Conservation (phyloP, 2,329 filamentous ascomycete species). For the Penicillium sp. region DNA sequence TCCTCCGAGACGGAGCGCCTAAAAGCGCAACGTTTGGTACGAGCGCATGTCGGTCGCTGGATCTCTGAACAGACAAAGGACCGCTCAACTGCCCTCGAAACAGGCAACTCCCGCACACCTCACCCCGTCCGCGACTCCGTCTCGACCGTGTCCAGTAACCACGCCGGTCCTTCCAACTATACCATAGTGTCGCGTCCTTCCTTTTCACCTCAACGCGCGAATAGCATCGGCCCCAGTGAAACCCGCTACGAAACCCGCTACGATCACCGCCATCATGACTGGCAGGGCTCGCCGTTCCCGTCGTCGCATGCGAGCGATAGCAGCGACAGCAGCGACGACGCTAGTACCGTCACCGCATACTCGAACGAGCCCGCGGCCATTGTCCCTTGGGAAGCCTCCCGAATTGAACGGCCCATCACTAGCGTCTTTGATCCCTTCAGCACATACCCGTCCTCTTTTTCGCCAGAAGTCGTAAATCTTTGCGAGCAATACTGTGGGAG, state of each 20-base stretch:
- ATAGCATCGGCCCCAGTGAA: neutral
- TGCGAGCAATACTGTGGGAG: conserved; percentile 26
- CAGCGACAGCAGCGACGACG: conserved; percentile 17
- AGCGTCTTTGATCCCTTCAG: conserved; percentile 26
- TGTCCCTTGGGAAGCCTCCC: conserved; percentile 5
- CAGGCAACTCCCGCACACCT: neutral
- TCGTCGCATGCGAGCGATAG: conserved; percentile 14
- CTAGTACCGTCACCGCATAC: neutral
- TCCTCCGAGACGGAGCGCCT: conserved; percentile 26
- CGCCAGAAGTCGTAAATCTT: conserved; percentile 21
- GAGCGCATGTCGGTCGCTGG: conserved; percentile 35
- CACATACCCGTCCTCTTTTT: conserved; percentile 21
- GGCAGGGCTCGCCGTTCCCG: conserved; percentile 5
- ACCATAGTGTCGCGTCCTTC: conserved; percentile 8
- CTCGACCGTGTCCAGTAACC: neutral
- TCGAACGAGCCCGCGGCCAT: neutral
- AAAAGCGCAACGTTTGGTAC: conserved; percentile 28
- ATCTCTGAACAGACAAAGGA: conserved; percentile 35
- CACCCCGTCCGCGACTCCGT: neutral
- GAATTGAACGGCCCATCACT: conserved; percentile 21
- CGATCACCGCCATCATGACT: neutral
- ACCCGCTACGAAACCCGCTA: neutral
- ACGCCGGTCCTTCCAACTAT: conserved; percentile 3
- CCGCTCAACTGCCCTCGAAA: conserved; percentile 14
- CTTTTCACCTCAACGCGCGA: neutral